These are phyloP conservation scores for Rhododendron mucronatum DNA, from an alignment of 148 eudicot species.

Conservation along the genomic window DNA sequence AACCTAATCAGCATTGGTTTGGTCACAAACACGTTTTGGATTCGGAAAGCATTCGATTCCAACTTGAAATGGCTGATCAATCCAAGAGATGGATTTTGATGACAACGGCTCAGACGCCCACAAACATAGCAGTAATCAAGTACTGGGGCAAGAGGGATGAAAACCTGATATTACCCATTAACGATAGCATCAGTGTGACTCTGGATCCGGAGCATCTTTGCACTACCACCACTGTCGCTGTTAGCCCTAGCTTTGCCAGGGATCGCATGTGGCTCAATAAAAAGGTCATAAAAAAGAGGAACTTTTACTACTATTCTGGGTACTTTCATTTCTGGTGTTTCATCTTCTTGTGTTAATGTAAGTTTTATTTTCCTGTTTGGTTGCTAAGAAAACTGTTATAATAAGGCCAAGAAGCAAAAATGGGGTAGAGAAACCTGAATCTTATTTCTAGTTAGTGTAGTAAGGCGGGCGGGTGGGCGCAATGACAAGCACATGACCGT, in stretches of 20 bases:
- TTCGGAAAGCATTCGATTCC: neutral
- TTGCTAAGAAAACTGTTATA: neutral
- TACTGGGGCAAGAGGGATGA: slow-evolving; percentile 98
- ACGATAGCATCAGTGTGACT: slow-evolving; percentile 92
- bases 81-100: slow-evolving; percentile 58
- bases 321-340: neutral
- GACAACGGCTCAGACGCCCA: slow-evolving; percentile 87
- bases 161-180: slow-evolving; percentile 69
- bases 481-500: no score
- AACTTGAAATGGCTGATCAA: slow-evolving; percentile 22
- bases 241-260: slow-evolving; percentile 56
- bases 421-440: neutral
- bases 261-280: slow-evolving; percentile 99
- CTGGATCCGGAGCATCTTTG: slow-evolving; percentile 92
- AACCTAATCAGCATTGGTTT: neutral
- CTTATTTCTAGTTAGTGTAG: neutral
- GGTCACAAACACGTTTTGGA: neutral
- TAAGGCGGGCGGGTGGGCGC: neutral
- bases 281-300: slow-evolving; percentile 40
- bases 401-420: neutral
- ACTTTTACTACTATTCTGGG: neutral
- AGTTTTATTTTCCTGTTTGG: neutral
- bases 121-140: slow-evolving; percentile 92
- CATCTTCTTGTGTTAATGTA: neutral
- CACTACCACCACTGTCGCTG: slow-evolving; percentile 93